Conservation (phyloP, 768 basidiomycete genomes). For the Guyanaporus albipodus region DNA sequence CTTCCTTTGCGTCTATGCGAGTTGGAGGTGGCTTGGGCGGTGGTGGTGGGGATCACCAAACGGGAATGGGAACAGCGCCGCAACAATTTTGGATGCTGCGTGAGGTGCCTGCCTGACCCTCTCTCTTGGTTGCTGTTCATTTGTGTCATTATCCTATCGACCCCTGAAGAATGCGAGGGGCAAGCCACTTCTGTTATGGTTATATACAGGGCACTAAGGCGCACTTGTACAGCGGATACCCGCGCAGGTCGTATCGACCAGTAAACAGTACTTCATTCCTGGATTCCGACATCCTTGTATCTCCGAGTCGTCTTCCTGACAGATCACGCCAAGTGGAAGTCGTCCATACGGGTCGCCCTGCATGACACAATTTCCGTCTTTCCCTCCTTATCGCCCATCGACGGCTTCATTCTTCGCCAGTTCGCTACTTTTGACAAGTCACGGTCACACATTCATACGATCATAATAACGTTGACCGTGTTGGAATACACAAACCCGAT, state of each 20-base stretch:
- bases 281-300: too few species aligned
- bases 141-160: too few species aligned
- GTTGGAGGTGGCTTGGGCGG: conserved; percentile 58
- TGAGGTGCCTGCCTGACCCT: conserved; percentile 6
- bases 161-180: too few species aligned
- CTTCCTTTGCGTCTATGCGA: conserved; percentile 60
- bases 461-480: conserved; percentile 73
- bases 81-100: conserved; percentile 8
- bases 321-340: not conserved
- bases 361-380: not conserved
- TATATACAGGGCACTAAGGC: not conserved
- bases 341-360: not conserved
- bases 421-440: not conserved
- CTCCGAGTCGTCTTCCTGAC: too few species aligned
- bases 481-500: conserved; percentile 63
- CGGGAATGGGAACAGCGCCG: conserved; percentile 7
- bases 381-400: conserved; percentile 4
- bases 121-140: not conserved
- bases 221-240: not conserved
- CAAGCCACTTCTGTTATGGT: too few species aligned
- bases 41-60: conserved; percentile 15
- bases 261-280: too few species aligned
- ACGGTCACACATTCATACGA: conserved; percentile 46
- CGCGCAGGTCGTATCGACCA: not conserved
- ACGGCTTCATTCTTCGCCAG: conserved; percentile 1